Evolutionary conservation across 345 rosid species (phyloP).

Genomic region (Turritis glabra): DNA sequence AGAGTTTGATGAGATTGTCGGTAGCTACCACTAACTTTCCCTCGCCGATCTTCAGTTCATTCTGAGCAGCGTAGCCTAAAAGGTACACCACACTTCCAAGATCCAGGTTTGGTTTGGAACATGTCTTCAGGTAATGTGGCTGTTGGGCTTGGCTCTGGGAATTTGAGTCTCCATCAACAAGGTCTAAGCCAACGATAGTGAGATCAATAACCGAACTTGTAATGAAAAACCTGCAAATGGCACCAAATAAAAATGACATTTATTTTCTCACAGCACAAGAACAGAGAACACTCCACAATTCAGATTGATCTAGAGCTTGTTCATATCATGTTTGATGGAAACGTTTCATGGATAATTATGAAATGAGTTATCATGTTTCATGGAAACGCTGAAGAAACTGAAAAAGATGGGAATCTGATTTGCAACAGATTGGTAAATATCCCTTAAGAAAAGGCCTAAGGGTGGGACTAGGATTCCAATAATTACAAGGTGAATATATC

Average conservation of each 20-base stretch:
- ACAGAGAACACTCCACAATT: not conserved
- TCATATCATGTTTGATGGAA: not conserved
- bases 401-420: not conserved
- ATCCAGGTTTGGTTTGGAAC: conserved; percentile 76
- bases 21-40: conserved; percentile 95
- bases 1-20: conserved; percentile 85
- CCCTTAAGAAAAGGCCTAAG: not conserved
- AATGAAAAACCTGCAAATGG: conserved; percentile 78
- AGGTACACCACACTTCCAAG: conserved; percentile 76
- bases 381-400: not conserved
- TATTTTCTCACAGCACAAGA: not conserved
- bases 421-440: not conserved
- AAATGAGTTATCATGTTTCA: conserved; percentile 4
- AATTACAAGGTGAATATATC: not conserved
- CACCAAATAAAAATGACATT: not conserved
- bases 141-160: conserved; percentile 71
- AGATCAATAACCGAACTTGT: conserved; percentile 90
- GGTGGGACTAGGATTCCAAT: not conserved
- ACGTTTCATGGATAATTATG: too few species aligned
- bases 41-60: conserved; percentile 73
- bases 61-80: conserved; percentile 64
- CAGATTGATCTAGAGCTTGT: not conserved
- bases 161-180: conserved; percentile 70
- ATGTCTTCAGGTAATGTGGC: conserved; percentile 78
- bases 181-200: conserved; percentile 82